phyloP scores from a whole-genome alignment of 345 rosid genomes.

The Melaleuca alternifolia region DNA sequence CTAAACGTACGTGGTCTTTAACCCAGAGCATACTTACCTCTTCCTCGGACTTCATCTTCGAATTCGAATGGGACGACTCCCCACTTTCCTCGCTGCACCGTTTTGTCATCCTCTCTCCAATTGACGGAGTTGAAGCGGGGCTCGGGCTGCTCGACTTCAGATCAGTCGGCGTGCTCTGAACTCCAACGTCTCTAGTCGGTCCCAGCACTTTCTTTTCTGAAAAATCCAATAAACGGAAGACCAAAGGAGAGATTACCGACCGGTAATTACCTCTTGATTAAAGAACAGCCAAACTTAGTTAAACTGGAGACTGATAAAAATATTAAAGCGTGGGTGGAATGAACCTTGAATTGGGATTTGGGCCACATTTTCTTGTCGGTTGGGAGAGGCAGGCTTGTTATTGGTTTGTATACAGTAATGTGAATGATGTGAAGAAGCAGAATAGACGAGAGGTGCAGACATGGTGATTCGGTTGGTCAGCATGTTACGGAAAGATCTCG shows the following conservation, averaged over 20 bases:
- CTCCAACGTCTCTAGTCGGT: slow-evolving; percentile 67
- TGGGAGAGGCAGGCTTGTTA: not conserved
- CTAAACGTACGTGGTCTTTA: not conserved
- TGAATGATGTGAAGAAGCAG: slow-evolving; percentile 4
- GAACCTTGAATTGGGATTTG: slow-evolving; percentile 28
- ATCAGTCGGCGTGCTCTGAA: slow-evolving; percentile 62
- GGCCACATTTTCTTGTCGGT: slow-evolving; percentile 7
- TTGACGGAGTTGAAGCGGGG: slow-evolving; percentile 48
- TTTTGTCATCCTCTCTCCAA: not conserved
- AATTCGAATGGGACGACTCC: not conserved
- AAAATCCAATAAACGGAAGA: not conserved
- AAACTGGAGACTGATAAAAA: not conserved
- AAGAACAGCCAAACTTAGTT: not conserved
- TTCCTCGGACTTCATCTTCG: not conserved
- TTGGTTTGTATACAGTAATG: not conserved
- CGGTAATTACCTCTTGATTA: not conserved
- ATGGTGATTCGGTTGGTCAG: slow-evolving; percentile 29
- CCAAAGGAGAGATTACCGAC: not conserved
- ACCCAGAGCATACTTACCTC: not conserved
- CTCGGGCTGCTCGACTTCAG: slow-evolving; percentile 21
- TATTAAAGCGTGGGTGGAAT: not conserved
- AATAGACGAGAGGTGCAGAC: slow-evolving; percentile 80
- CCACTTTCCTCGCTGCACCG: not conserved
- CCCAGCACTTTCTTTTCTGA: slow-evolving; percentile 46
- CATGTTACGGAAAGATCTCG: slow-evolving; percentile 55